Evolutionary conservation across 768 basidiomycete genomes (phyloP).

Genomic region (Phlegmacium glaucopus): DNA sequence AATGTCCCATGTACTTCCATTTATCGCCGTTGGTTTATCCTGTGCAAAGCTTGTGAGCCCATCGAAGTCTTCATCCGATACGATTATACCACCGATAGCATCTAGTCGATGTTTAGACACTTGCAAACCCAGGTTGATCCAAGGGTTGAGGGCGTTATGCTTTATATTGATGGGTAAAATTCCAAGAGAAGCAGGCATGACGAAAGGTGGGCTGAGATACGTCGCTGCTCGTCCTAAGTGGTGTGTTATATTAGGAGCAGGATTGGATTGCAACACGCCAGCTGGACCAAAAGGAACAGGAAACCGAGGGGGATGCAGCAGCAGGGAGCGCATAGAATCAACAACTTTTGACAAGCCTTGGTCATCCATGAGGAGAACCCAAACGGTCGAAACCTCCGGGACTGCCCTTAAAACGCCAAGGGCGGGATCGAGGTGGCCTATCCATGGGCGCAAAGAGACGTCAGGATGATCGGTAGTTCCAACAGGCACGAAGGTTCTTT

Average conservation of each 20-base stretch:
- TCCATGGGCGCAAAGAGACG: constrained; percentile 32
- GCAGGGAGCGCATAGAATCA: constrained; percentile 27
- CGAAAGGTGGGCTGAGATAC: neutral
- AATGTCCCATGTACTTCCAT: too few relatives aligned
- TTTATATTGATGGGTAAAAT: neutral
- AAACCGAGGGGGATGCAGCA: constrained; percentile 36
- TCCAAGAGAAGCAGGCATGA: neutral
- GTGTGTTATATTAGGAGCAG: neutral
- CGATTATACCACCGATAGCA: neutral
- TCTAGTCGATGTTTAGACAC: neutral
- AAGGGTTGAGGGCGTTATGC: neutral
- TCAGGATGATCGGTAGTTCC: constrained; percentile 34
- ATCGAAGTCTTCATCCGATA: neutral
- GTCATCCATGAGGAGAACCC: constrained; percentile 52
- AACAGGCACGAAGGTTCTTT: constrained; percentile 22
- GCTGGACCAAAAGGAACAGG: constrained; percentile 40
- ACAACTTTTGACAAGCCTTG: constrained; percentile 35
- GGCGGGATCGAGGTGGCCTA: constrained; percentile 2
- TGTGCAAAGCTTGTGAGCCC: too few relatives aligned
- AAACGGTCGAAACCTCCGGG: constrained; percentile 39
- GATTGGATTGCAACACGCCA: constrained; percentile 21
- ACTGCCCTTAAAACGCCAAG: constrained; percentile 30
- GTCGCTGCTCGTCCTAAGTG: neutral
- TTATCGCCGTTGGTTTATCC: too few relatives aligned
- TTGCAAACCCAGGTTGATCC: neutral